phyloP scores from a whole-genome alignment of 1,139 yeast genomes.

The Blastobotrys raffinosifermentans region DNA sequence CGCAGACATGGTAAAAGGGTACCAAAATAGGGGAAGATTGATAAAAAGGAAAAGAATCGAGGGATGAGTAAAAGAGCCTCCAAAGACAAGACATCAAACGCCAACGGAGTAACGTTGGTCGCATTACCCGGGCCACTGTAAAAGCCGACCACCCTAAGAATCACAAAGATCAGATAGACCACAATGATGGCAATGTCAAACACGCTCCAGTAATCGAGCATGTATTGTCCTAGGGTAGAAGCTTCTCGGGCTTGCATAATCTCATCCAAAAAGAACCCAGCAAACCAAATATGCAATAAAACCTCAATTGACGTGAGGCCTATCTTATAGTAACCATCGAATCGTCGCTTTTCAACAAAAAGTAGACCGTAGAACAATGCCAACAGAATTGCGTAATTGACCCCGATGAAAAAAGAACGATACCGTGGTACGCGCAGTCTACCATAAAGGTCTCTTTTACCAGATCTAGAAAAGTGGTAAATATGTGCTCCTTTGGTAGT shows the following conservation, averaged over 20 bases:
- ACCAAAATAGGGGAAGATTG: constrained; percentile 33
- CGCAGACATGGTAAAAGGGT: constrained; percentile 31
- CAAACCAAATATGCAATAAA: constrained; percentile 29
- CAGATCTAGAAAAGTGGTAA: constrained; percentile 1
- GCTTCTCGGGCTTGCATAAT: constrained; percentile 30
- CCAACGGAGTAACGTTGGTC: constrained; percentile 18
- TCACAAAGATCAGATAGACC: constrained; percentile 25
- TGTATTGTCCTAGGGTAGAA: constrained; percentile 25
- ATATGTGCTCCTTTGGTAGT: constrained; percentile 24
- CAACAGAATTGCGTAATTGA: constrained; percentile 28
- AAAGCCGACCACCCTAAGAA: constrained; percentile 20
- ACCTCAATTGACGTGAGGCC: constrained; percentile 20
- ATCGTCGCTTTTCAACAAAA: constrained; percentile 11
- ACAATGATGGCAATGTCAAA: constrained; percentile 28
- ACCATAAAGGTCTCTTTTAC: constrained; percentile 23
- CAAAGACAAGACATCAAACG: constrained; percentile 30
- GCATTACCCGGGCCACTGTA: constrained; percentile 12
- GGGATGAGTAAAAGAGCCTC: constrained; percentile 32
- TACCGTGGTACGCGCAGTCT: constrained; percentile 32
- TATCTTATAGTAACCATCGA: constrained; percentile 7
- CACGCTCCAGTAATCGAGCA: constrained; percentile 29
- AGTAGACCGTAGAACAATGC: constrained; percentile 26
- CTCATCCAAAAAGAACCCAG: constrained; percentile 32
- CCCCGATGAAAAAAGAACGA: constrained; percentile 28
- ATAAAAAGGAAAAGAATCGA: constrained; percentile 29